A percentile compares a stretch with the other conserved stretches of the same genome.
These are phyloP conservation scores for Syzygium jambos DNA, from an alignment of 345 rosid species.

Conservation along the genomic window DNA sequence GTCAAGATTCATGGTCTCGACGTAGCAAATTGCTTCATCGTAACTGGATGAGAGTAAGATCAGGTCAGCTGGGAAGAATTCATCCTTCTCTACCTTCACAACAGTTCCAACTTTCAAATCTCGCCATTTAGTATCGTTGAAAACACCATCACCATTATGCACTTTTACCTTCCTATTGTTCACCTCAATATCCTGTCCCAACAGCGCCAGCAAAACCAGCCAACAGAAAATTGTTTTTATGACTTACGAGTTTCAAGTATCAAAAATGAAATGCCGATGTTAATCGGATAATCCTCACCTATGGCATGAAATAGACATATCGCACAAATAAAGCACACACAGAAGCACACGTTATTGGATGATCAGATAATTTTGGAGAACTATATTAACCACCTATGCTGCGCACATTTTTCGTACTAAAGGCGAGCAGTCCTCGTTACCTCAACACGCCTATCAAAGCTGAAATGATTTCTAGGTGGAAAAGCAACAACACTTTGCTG, in stretches of 20 bases:
- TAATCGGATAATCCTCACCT: neutral
- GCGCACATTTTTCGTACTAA: neutral
- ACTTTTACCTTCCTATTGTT: conserved; percentile 69
- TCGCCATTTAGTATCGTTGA: conserved; percentile 56
- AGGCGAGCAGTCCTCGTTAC: neutral
- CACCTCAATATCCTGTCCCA: conserved; percentile 55
- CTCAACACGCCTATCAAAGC: neutral
- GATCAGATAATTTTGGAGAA: neutral
- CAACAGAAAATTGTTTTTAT: neutral
- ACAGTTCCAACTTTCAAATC: conserved; percentile 81
- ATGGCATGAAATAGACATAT: neutral
- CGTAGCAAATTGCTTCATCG: conserved; percentile 92
- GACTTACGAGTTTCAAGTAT: neutral
- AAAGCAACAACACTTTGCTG: neutral
- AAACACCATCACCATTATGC: conserved; percentile 56
- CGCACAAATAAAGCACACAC: neutral
- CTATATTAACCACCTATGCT: neutral
- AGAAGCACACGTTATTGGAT: neutral
- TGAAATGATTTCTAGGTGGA: neutral
- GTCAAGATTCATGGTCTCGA: conserved; percentile 90
- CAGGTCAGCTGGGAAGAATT: conserved; percentile 94
- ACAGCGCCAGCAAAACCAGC: neutral
- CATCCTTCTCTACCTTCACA: conserved; percentile 89
- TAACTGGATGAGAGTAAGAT: conserved; percentile 74
- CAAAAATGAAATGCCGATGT: neutral